A percentile compares a stretch with the other conserved stretches of the same genome.
phyloP scores from a whole-genome alignment of 306 rosid species.

The Oemleria cerasiformis region DNA sequence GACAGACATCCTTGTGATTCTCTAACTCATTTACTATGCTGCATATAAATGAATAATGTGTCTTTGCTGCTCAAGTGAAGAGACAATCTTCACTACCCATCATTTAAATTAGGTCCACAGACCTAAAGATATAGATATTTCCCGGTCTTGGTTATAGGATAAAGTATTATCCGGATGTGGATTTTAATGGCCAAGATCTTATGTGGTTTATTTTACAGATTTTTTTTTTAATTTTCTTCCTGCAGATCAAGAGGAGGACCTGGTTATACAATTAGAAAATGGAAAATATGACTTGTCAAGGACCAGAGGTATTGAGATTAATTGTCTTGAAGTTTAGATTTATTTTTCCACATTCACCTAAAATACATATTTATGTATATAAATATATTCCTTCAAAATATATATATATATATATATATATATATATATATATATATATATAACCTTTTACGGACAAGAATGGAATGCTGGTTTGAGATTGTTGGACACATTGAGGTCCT shows the following conservation, averaged over 20 bases:
- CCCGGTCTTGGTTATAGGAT: neutral
- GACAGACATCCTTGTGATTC: neutral
- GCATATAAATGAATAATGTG: too few relatives aligned
- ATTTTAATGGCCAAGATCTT: neutral
- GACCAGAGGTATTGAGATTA: neutral
- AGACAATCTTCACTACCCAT: too few relatives aligned
- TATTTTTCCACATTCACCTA: too few relatives aligned
- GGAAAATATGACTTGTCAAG: constrained; percentile 1
- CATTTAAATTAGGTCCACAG: too few relatives aligned
- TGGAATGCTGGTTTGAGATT: neutral
- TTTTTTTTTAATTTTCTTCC: neutral
- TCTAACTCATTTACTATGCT: too few relatives aligned
- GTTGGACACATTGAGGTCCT: neutral
- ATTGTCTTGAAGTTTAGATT: neutral
- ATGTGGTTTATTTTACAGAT: constrained; percentile 7
- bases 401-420: too few relatives aligned
- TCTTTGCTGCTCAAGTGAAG: too few relatives aligned
- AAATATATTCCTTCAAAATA: too few relatives aligned
- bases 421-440: too few relatives aligned
- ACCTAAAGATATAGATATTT: too few relatives aligned
- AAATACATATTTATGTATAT: too few relatives aligned
- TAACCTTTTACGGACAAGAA: neutral
- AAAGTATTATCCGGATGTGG: neutral
- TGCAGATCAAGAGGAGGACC: constrained; percentile 15
- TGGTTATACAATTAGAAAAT: constrained; percentile 7